Evolutionary conservation across 441 rosid species (phyloP), one percentile per base, ranked within the genome.

Genomic region (Dalechampia spathulata): DNA sequence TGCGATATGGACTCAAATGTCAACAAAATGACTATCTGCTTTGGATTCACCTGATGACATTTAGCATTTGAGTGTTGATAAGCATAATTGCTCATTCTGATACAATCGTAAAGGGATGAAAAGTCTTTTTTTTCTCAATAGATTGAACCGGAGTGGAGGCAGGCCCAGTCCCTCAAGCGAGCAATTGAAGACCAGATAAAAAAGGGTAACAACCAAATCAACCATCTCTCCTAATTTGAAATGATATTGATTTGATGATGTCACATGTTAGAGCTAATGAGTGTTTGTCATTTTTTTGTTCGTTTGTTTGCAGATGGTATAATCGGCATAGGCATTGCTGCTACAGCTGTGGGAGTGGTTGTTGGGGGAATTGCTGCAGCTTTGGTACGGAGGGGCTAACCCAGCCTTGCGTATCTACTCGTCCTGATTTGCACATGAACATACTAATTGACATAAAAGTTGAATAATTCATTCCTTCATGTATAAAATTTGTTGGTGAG

Each of bases 261-360:
- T 6, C 17, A 41, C 26, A 34, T 36, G 48, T 41, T 20, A 8
- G 38, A 8, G 37, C 45, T 34, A 34, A 45, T 32, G 41, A 58
- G 25, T 22, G 21, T 21, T 34, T 41, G 1, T 9, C 28, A 21
- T 4, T 50, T 19, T 26, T 13, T 27, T n/a, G 50, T 27, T 22
- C 16, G 34, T 43, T 27, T 48, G 17, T 37, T 23, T 59, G 52
- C 54, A 85, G 93, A 85, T 74, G 93, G 87, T 57, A 73, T 83
- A 36, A 75, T 85, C 36, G 89, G 89, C 63, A 82, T 85, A 17
- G 93, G 87, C 36, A 80, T 85, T 19, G 87, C 89, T 60, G 78
- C 74, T 27, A 69, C 89, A 62, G 80, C 87, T 45, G 80, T 76
- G 25, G 93, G 89, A 47, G 6, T 83, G 60, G 66, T 85, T 71